Evolutionary conservation across 371 early-diverging fungal genomes (phyloP).

Genomic region (Mortierella sp.): DNA sequence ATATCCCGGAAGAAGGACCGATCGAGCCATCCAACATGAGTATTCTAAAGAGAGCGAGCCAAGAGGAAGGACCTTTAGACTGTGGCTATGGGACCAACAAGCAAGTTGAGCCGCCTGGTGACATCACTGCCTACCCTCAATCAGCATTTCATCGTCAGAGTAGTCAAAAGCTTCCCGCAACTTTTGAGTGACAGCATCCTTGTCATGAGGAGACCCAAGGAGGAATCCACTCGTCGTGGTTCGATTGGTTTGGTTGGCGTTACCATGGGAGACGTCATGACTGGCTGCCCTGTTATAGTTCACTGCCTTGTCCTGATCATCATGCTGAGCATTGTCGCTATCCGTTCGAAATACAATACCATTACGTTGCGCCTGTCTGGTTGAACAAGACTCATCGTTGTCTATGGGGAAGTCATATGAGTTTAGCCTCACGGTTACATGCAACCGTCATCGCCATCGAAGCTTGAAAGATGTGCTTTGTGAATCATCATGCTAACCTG

Average conservation of each 20-base stretch:
- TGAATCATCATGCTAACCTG: too few relatives aligned
- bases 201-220: slow-evolving; percentile 15
- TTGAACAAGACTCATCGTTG: too few relatives aligned
- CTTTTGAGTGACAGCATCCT: slow-evolving; percentile 59
- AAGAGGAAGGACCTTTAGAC: not conserved
- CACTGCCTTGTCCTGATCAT: too few relatives aligned
- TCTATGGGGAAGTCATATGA: too few relatives aligned
- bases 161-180: slow-evolving; percentile 69
- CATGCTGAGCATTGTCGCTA: too few relatives aligned
- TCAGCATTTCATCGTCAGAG: slow-evolving; percentile 60
- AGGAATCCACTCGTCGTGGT: slow-evolving; percentile 6
- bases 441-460: too few relatives aligned
- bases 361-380: too few relatives aligned
- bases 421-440: too few relatives aligned
- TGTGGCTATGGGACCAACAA: not conserved
- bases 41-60: slow-evolving; percentile 59
- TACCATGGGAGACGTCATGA: not conserved
- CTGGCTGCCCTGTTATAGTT: not conserved
- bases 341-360: too few relatives aligned
- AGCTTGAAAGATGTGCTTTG: too few relatives aligned
- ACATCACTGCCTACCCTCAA: slow-evolving; percentile 55
- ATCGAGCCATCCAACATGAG: slow-evolving; percentile 76
- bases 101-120: not conserved
- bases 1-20: slow-evolving; percentile 74
- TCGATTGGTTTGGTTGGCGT: not conserved